Conservation (phyloP, 1,284 basidiomycete species). For the Ganoderma sinense region DNA sequence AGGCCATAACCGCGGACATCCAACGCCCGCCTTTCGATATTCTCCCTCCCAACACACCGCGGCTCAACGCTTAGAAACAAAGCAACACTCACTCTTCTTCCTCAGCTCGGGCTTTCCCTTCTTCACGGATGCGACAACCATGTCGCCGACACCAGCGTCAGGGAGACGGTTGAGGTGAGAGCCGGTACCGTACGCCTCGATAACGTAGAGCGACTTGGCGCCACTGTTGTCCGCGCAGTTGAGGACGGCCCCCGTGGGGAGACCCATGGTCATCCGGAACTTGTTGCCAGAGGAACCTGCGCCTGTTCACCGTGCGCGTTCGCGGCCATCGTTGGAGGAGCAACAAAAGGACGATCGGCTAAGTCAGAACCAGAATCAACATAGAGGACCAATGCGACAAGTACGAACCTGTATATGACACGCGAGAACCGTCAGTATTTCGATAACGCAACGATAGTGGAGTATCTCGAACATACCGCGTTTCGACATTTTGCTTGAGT, state of each 20-base stretch:
- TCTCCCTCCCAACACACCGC: background rate
- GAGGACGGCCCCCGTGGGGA: constrained; percentile 97
- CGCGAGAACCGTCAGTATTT: constrained; percentile 28
- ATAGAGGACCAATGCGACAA: background rate
- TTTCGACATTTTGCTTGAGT: constrained; percentile 43
- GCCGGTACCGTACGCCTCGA: constrained; percentile 93
- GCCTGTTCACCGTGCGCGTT: constrained; percentile 35
- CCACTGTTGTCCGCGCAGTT: constrained; percentile 99
- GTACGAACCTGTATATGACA: constrained; percentile 30
- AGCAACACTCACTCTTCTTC: constrained; percentile 90
- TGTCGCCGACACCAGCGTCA: constrained; percentile 98
- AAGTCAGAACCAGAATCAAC: constrained; percentile 36
- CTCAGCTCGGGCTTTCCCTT: constrained; percentile 99
- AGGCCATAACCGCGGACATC: background rate
- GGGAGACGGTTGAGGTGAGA: constrained; percentile 97
- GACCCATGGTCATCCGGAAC: constrained; percentile 96
- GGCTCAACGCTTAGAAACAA: constrained; percentile 3
- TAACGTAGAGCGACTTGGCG: constrained; percentile 94
- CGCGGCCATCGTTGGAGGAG: constrained; percentile 36
- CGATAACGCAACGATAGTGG: background rate
- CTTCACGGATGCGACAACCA: constrained; percentile 99
- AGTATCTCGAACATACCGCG: constrained; percentile 35
- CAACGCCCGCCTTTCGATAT: too few species aligned
- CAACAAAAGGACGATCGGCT: constrained; percentile 46
- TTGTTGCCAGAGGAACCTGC: constrained; percentile 84